Percentiles rank a stretch among this genome's conserved stretches.
These are phyloP conservation scores for Chaetomium fimeti DNA, from an alignment of 495 filamentous ascomycete genomes.

Conservation along the genomic window DNA sequence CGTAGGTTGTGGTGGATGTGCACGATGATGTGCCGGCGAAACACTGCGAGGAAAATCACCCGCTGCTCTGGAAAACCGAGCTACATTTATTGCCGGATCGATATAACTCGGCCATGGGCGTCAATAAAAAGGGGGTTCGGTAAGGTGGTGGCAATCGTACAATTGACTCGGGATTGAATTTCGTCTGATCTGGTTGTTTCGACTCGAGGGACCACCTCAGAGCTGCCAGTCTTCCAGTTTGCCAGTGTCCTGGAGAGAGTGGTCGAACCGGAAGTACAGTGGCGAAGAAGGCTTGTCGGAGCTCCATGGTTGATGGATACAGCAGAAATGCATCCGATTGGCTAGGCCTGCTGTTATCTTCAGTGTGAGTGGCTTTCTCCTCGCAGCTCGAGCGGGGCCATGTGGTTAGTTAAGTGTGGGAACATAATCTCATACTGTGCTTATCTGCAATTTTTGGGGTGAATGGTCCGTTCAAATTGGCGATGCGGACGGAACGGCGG, in stretches of 20 bases:
- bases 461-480: background rate
- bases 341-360: background rate
- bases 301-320: conserved; percentile 11
- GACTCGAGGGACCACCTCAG: background rate
- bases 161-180: conserved; percentile 4
- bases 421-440: background rate
- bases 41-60: conserved; percentile 18
- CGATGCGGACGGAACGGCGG: background rate
- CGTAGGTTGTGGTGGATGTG: too few species aligned
- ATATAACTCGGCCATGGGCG: conserved; percentile 23
- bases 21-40: background rate
- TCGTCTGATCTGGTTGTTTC: conserved; percentile 5
- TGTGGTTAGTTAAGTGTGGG: background rate
- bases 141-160: conserved; percentile 11
- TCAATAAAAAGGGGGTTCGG: background rate
- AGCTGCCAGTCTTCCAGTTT: too few species aligned
- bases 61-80: conserved; percentile 17
- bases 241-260: background rate
- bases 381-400: background rate
- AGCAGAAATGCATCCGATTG: conserved; percentile 5
- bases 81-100: conserved; percentile 12
- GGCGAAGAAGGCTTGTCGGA: conserved; percentile 5
- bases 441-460: background rate
- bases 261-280: background rate
- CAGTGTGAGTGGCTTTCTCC: background rate